These are phyloP conservation scores for Penicillium sp. DNA, from an alignment of 2,329 filamentous ascomycete species.

Conservation along the genomic window DNA sequence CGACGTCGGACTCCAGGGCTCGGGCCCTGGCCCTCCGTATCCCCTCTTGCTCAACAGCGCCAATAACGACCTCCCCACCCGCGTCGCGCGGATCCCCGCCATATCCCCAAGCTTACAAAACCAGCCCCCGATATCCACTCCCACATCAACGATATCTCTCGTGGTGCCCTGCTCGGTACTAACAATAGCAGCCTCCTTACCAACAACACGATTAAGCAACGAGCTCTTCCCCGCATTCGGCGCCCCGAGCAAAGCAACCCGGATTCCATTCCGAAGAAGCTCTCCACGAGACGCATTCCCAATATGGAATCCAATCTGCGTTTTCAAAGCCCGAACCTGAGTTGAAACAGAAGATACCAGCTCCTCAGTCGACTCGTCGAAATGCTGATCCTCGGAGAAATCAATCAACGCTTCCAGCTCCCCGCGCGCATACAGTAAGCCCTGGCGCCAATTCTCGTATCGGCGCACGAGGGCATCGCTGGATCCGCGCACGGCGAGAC, in stretches of 20 bases:
- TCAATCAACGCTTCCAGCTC: slow-evolving; percentile 96
- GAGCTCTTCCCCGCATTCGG: slow-evolving; percentile 97
- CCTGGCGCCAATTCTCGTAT: slow-evolving; percentile 81
- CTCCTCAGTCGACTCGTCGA: slow-evolving; percentile 79
- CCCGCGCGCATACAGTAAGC: slow-evolving; percentile 77
- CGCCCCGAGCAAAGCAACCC: slow-evolving; percentile 81
- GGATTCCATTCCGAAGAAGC: slow-evolving; percentile 80
- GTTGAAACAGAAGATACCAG: slow-evolving; percentile 69
- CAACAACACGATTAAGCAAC: slow-evolving; percentile 84
- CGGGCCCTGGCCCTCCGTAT: slow-evolving; percentile 82
- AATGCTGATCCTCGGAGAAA: slow-evolving; percentile 96
- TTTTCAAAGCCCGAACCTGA: slow-evolving; percentile 64
- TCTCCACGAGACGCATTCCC: slow-evolving; percentile 79
- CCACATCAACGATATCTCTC: slow-evolving; percentile 88
- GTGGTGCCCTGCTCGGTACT: slow-evolving; percentile 92
- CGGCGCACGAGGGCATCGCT: slow-evolving; percentile 69
- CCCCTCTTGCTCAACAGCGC: slow-evolving; percentile 81
- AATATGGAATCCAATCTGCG: slow-evolving; percentile 69
- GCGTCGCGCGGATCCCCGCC: slow-evolving; percentile 71
- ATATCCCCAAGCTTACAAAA: slow-evolving; percentile 95
- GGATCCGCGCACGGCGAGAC: slow-evolving; percentile 77
- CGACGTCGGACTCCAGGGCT: slow-evolving; percentile 79
- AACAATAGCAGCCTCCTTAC: slow-evolving; percentile 92
- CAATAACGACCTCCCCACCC: slow-evolving; percentile 52
- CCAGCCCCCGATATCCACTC: slow-evolving; percentile 85